These are phyloP conservation scores for Chaetoceros tenuissimus DNA, from an alignment of 108 stramenopile genomes.

Conservation along the genomic window DNA sequence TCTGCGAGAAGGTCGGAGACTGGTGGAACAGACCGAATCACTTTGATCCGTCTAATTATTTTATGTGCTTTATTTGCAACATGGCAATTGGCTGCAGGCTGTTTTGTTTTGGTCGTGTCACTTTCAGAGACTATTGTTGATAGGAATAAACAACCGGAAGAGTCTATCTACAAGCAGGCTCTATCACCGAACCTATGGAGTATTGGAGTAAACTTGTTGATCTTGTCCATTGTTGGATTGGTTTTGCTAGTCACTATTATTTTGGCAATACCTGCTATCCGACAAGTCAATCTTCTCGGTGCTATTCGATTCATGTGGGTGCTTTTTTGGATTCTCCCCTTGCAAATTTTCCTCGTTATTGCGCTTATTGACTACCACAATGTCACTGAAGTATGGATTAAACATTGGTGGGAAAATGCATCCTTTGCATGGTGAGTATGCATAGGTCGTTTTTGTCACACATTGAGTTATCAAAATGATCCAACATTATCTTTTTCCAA, in stretches of 20 bases:
- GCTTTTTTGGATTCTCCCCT: constrained; percentile 47
- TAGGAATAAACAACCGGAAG: neutral
- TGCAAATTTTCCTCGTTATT: constrained; percentile 35
- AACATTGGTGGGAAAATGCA: constrained; percentile 38
- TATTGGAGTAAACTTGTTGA: constrained; percentile 22
- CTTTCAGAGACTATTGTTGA: constrained; percentile 10
- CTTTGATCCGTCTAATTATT: constrained; percentile 53
- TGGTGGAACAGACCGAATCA: constrained; percentile 46
- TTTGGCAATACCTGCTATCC: constrained; percentile 44
- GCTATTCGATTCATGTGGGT: constrained; percentile 69
- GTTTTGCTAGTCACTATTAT: constrained; percentile 39
- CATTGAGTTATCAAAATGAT: too few species aligned
- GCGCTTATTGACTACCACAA: constrained; percentile 42
- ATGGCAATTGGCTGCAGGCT: constrained; percentile 29
- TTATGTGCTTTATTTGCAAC: constrained; percentile 46
- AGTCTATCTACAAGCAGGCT: neutral
- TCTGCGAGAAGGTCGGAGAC: constrained; percentile 28
- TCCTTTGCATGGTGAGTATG: constrained; percentile 10
- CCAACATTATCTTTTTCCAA: too few species aligned
- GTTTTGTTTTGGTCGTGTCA: constrained; percentile 24
- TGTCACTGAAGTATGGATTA: constrained; percentile 59
- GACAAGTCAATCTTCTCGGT: constrained; percentile 59
- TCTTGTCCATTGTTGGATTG: constrained; percentile 33
- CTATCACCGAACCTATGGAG: constrained; percentile 28
- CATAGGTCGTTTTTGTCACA: too few species aligned